Evolutionary conservation across 73 alveolate species (phyloP).

Genomic region (Paramecium sexaurelia): DNA sequence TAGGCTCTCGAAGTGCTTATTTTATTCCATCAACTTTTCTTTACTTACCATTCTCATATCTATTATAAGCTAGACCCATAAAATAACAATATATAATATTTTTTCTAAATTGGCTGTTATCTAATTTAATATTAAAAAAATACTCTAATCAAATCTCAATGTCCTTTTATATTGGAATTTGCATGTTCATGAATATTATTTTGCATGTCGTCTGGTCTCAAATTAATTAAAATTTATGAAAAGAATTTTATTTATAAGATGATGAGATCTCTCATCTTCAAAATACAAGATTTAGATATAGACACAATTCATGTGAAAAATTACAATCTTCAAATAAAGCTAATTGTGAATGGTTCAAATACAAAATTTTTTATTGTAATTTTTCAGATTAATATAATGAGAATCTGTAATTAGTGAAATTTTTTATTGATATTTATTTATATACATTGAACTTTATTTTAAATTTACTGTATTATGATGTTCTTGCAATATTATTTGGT

Average conservation of each 20-base stretch:
- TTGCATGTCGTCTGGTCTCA: too few species aligned
- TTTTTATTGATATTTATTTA: too few species aligned
- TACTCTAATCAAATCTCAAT: constrained; percentile 16
- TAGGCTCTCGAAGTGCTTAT: neutral
- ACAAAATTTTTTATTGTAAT: too few species aligned
- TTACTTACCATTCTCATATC: neutral
- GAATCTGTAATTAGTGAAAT: too few species aligned
- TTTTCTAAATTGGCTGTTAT: neutral
- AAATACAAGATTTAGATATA: neutral
- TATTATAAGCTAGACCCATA: neutral
- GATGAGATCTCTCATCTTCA: neutral
- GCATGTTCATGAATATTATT: constrained; percentile 42
- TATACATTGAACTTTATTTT: too few species aligned
- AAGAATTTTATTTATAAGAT: neutral
- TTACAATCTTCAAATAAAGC: neutral
- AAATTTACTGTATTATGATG: too few species aligned
- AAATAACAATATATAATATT: neutral
- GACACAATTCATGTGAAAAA: neutral
- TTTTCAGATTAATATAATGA: too few species aligned
- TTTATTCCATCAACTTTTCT: neutral
- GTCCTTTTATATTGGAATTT: constrained; percentile 49
- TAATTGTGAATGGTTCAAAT: neutral
- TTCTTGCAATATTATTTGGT: neutral
- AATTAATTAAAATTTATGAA: too few species aligned
- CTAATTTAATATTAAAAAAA: neutral